Evolutionary conservation across 2,329 filamentous ascomycete genomes (phyloP), one percentile per base, ranked within the genome.

Genomic region (Coniochaeta hoffmannii): DNA sequence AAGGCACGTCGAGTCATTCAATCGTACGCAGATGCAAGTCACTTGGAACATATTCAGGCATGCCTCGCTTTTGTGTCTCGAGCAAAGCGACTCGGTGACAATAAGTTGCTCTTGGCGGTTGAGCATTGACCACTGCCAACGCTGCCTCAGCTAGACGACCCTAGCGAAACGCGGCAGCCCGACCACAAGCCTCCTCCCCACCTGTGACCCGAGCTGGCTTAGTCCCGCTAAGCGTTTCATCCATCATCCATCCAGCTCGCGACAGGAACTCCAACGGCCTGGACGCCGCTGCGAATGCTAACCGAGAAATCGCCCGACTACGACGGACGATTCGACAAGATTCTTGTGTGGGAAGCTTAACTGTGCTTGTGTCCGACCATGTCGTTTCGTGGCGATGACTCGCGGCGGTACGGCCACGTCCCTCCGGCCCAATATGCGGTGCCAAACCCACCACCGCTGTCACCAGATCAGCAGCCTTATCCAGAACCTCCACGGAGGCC

Each of bases 341-440:
- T 11, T 41, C 15, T 41, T 41, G 10, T 50, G n/a, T 50, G 28
- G 44, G 44, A 50, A 10, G 8, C 24, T 14, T 8, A 17, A 19
- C 14, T 19, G 26, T 32, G 15, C n/a, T 41, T 31, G 19, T 28
- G 49, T 12, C 26, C 34, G 24, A 31, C 35, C 63, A 87, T 87
- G 83, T 86, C 83, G 55, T 87, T 86, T 66, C 76, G 79, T 65
- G 79, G 80, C 64, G 80, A 85, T 63, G 77, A 80, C 64, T 80
- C 82, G 66, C 78, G 81, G 69, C 80, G 83, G 49, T 87, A 86
- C 64, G 83, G 83, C 71, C 81, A 86, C 70, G 72, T 87, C 15
- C 50, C 50, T n/a, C 50, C 50, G 19, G 50, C 50, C 50, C 50
- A 53, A 38, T 53, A 53, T 30, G 14, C 50, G 10, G 50, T 53